Percentiles rank a stretch among this genome's conserved stretches.
These are phyloP conservation scores for Lanmaoa rubissima DNA, from an alignment of 768 basidiomycete genomes.

Conservation along the genomic window DNA sequence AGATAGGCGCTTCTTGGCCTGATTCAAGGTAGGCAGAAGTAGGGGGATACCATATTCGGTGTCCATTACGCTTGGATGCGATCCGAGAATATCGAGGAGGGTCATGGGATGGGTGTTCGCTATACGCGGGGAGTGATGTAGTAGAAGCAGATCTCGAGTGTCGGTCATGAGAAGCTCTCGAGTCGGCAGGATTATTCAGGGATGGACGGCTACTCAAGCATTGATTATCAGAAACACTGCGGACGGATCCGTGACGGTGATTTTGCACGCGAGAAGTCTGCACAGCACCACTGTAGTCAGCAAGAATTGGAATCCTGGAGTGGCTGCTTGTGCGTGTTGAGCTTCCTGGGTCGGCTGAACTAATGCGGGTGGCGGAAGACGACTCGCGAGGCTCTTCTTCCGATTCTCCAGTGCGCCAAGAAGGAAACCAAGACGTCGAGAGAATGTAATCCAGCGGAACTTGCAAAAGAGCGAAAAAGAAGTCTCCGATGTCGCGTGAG, in stretches of 20 bases:
- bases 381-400: conserved; percentile 8
- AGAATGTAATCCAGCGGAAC: conserved; percentile 40
- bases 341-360: conserved; percentile 1
- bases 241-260: conserved; percentile 12
- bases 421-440: conserved; percentile 31
- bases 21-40: conserved; percentile 37
- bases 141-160: conserved; percentile 17
- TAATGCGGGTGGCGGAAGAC: background rate
- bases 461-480: conserved; percentile 43
- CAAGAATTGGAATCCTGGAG: conserved; percentile 13
- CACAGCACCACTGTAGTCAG: conserved; percentile 4
- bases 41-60: conserved; percentile 65
- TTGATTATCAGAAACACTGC: conserved; percentile 20
- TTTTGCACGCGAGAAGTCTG: conserved; percentile 9
- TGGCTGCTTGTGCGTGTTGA: conserved; percentile 7
- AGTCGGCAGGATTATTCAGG: background rate
- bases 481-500: conserved; percentile 61
- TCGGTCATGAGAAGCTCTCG: conserved; percentile 6
- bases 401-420: conserved; percentile 16
- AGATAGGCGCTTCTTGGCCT: conserved; percentile 11
- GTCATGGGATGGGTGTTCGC: conserved; percentile 20
- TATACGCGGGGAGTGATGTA: conserved; percentile 25
- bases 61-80: conserved; percentile 15
- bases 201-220: conserved; percentile 1
- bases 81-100: conserved; percentile 26